Base-by-base conservation (phyloP, 768 basidiomycete genomes). In the Hericium erinaceus region DNA sequence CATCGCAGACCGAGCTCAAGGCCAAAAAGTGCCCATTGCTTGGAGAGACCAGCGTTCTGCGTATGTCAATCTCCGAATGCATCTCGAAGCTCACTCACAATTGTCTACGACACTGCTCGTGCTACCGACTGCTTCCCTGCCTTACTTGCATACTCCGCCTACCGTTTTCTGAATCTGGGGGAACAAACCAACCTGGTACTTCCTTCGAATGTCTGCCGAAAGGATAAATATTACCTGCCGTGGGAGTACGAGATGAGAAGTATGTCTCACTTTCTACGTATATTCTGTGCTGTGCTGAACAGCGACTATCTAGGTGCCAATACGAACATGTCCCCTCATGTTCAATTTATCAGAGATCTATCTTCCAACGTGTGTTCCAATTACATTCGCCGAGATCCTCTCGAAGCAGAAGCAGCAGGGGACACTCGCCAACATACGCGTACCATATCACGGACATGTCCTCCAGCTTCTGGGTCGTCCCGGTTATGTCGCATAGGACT, bases 241-340 rank as follows among this genome's bases (percentile, higher is more conserved):
- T 97, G 93, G 93, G 85, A 94, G 63, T 95, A 93, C 70, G 89
- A 92, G 69, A 95, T 67, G 92, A 95, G 75, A 84, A 89, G 91
- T 89, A 67, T 65, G 84, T 77, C 11, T 12, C 12, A 22, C 22
- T 18, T 37, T 48, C 15, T 53, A 18, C 12, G 37, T 13, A n/a
- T 48, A 18, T 48, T 51, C 18, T 3, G n/a, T 58, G 50, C 55
- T 46, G n/a, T 28, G 2, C 13, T n/a, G 49, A 16, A 20, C 26
- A 12, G 5, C 52, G 20, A 59, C 22, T 48, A 2, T 22, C 6
- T 5, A 95, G 92, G 74, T 95, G 93, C 68, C 93, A 97, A 74
- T 95, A 93, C 68, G 93, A 97, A 93, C 95, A 71, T 16, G 20
- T 52, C 20, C 52, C 39, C 53, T 56, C 26, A 26, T 57, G 12